Base-by-base conservation (phyloP, 768 basidiomycete species). In the Cantharellus cinnabarinus region DNA sequence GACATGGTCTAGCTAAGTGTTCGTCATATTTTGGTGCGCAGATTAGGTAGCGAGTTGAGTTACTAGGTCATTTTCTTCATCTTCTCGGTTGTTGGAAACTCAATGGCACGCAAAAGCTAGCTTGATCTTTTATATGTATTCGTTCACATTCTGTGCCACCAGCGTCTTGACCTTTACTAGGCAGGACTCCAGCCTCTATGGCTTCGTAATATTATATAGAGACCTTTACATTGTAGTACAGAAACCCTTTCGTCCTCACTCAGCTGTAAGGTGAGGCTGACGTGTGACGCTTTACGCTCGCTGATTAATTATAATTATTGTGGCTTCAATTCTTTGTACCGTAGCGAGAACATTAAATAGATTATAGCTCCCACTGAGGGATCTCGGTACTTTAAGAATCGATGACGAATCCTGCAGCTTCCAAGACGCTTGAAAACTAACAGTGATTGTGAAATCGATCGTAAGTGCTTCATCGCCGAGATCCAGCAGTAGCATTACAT, bases 351-450 rank as follows among this genome's bases (percentile, higher is more conserved):
- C 10, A 54, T 7, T 37, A 37, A 7, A 10, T 37, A 37, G 10
- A 7, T 37, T 54, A 54, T 10, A 54, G 10, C 52, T 54, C 10
- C 10, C 10, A 10, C 14, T 37, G 10, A 10, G 14, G 52, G 35
- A 37, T 37, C 35, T 10, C 7, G 52, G 7, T 37, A 14, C 52
- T 7, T 7, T 48, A 10, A 48, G 44, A 48, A n/a, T 59, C 58
- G 44, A 68, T 37, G 29, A 64, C 62, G 41, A 66, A 74, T 5
- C 72, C 71, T n/a, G 83, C 82, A 3, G 79, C 71, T 62, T 85
- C 84, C 52, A 88, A 69, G 52, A 86, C 66, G 4, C 82, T 77
- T 0, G 83, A 83, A 64, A 88, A 80, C 82, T 83, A 58, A 35
- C 10, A 5, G 58, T 4, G 5, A 50, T 52, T 62, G 39, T 37